Percentiles rank a stretch among this genome's conserved stretches.
Conservation (phyloP, 768 basidiomycete genomes). For the Cystofilobasidium capitatum region DNA sequence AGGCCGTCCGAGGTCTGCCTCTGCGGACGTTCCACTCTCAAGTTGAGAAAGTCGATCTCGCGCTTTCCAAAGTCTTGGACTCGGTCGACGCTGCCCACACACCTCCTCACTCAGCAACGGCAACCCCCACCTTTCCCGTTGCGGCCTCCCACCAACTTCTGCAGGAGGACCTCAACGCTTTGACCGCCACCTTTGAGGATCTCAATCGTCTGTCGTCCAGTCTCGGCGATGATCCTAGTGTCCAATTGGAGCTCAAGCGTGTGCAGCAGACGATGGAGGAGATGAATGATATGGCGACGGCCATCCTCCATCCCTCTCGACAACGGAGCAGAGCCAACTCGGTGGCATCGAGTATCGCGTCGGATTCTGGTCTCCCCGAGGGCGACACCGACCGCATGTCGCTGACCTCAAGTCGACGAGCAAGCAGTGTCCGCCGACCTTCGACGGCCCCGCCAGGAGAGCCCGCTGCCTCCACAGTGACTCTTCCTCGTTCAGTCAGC, state of each 20-base stretch:
- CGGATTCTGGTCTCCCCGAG: neutral
- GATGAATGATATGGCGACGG: constrained; percentile 20
- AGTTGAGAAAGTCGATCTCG: neutral
- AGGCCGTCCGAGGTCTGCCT: neutral
- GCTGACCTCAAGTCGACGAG: neutral
- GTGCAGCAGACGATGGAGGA: constrained; percentile 7
- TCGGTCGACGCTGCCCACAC: neutral
- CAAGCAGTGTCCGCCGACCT: neutral
- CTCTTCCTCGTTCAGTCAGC: too few relatives aligned
- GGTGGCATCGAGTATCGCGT: neutral
- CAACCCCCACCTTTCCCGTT: neutral
- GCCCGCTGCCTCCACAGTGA: too few relatives aligned
- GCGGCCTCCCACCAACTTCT: neutral
- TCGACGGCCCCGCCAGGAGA: too few relatives aligned
- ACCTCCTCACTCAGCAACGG: neutral
- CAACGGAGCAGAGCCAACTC: neutral
- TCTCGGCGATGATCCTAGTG: neutral
- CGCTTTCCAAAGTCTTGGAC: neutral
- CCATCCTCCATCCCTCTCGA: neutral
- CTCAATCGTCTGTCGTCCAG: neutral
- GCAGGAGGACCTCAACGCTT: neutral
- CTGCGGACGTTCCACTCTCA: neutral
- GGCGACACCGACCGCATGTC: neutral
- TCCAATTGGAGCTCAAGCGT: constrained; percentile 3
- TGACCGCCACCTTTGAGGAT: neutral